These are phyloP conservation scores for Xylariaceae sp. DNA, from an alignment of 2,329 filamentous ascomycete species.

Conservation along the genomic window DNA sequence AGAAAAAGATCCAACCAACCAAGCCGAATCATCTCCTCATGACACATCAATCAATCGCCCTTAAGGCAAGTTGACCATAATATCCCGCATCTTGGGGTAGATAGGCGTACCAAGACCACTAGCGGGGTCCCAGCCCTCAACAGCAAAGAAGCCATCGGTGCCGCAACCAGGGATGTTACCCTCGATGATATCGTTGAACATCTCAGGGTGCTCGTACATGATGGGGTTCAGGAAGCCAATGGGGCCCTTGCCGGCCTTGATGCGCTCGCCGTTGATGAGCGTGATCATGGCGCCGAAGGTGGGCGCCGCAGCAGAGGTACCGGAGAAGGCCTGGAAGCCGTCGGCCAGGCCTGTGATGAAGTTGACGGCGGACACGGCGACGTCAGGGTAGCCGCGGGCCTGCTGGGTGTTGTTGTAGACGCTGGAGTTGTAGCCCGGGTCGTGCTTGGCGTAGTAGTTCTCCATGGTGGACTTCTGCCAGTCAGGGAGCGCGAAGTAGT, in stretches of 20 bases:
- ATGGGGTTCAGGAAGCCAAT: constrained; percentile 17
- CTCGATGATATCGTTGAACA: constrained; percentile 16
- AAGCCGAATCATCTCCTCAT: no score
- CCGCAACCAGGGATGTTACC: constrained; percentile 15
- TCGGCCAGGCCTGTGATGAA: constrained; percentile 22
- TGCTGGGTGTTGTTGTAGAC: constrained; percentile 11
- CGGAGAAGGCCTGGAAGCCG: constrained; percentile 19
- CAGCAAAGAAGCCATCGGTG: constrained; percentile 10
- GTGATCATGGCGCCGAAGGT: constrained; percentile 16
- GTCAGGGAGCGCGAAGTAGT: constrained; percentile 23
- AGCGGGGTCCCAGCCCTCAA: constrained; percentile 13
- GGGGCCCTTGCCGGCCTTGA: constrained; percentile 15
- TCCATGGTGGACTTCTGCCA: constrained; percentile 25
- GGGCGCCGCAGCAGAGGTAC: constrained; percentile 23
- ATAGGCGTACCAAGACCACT: constrained; percentile 14
- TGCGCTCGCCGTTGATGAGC: constrained; percentile 15
- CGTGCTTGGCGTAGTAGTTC: constrained; percentile 23
- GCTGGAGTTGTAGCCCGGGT: constrained; percentile 25
- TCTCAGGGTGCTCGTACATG: constrained; percentile 17
- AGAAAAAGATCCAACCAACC: no score
- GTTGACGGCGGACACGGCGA: constrained; percentile 26
- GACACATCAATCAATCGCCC: no score
- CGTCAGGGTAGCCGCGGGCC: constrained; percentile 28
- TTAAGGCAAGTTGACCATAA: constrained; percentile 2
- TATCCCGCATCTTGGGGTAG: background rate